Evolutionary conservation across 1,284 basidiomycete species (phyloP), one percentile per base, ranked within the genome.

Genomic region (Ustilago loliicola): DNA sequence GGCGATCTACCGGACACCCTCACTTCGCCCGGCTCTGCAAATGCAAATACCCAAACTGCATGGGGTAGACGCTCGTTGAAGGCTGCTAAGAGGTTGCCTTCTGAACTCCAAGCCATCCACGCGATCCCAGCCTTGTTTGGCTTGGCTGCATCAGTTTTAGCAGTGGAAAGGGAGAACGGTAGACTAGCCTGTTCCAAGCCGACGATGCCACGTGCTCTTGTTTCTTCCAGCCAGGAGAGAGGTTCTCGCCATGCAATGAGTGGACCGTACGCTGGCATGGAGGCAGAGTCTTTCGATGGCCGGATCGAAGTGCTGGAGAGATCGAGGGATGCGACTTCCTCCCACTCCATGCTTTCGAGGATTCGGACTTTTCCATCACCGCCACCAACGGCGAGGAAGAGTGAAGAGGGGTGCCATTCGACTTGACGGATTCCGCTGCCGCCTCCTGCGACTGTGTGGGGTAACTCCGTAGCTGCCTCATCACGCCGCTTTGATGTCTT

Each of bases 31-130:
- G 90, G 87, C 11, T 88, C 87, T 15, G 91, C 91, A 81, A 93
- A 93, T 53, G 90, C 88, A 70, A 90, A 92, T 32, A 93, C 87
- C 80, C 91, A 89, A 77, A 89, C 88, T 10, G 88, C 89, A 19
- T 88, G 89, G 1, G 92, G 91, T 11, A 90, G 87, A 52, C 88
- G 90, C 72, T 93, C 77, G 55, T 82, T 80, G 34, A 64, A 51
- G 1, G 58, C 69, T 6, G 82, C 82, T 21, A 84, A 38, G 53
- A 82, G 61, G 3, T 69, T 69, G 2, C 83, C 83, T 10, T 77
- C 61, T 0, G 75, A 57, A 11, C 78, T 78, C 77, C 79, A 84
- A 1, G 51, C 62, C 36, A 82, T 60, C 63, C 71, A 67, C 3
- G 62, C 61, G 47, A 85, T 51, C 3, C 83, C 83, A 36, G 73